Evolutionary conservation across 257 asterid species (phyloP).

Genomic region (Agastache rugosa): DNA sequence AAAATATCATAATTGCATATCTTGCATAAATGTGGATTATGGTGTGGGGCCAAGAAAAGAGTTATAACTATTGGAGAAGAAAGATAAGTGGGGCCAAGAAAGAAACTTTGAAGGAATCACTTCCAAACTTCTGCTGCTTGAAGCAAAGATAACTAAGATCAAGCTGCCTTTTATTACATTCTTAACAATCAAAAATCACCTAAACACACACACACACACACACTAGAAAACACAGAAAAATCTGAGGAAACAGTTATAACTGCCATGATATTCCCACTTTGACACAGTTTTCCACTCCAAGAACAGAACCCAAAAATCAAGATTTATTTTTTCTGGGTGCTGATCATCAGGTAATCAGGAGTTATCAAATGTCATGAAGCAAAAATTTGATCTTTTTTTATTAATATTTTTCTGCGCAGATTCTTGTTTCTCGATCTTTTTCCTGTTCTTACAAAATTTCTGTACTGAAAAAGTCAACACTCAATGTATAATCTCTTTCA

Average conservation of each 20-base stretch:
- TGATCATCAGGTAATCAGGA: constrained; percentile 38
- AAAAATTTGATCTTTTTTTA: background rate
- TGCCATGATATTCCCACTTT: constrained; percentile 17
- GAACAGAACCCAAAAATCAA: constrained; percentile 27
- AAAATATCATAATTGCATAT: too few species aligned
- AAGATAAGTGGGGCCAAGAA: constrained; percentile 41
- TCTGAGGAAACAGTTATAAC: constrained; percentile 26
- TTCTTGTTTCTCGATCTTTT: constrained; percentile 19
- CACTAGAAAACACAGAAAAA: constrained; percentile 6
- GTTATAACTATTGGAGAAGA: background rate
- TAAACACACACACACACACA: constrained; percentile 14
- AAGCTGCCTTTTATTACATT: constrained; percentile 5
- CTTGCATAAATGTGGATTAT: background rate
- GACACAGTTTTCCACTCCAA: constrained; percentile 14
- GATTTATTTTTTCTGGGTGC: constrained; percentile 23
- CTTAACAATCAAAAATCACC: constrained; percentile 18
- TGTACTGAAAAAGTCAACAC: constrained; percentile 23
- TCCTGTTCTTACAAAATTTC: background rate
- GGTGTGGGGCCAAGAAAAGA: constrained; percentile 8
- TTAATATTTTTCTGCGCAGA: background rate
- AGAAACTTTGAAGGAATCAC: constrained; percentile 42
- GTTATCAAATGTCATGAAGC: constrained; percentile 6
- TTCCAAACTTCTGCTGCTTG: constrained; percentile 32
- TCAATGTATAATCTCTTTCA: constrained; percentile 6
- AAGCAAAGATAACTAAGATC: constrained; percentile 42